Conservation (phyloP, 1,284 basidiomycete genomes). For the Abortiporus biennis region DNA sequence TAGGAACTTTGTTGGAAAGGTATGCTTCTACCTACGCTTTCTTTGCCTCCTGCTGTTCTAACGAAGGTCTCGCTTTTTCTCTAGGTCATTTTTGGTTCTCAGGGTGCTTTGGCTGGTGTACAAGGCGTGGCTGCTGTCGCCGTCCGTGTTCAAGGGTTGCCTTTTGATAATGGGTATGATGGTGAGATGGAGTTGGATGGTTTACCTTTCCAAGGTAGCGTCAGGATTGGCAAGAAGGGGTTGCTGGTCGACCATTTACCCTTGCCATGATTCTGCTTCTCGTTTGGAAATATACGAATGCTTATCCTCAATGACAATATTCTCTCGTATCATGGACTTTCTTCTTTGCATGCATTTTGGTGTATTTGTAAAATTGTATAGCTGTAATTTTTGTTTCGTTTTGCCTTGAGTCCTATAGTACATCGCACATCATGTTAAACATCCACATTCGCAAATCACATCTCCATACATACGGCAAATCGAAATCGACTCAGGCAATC, state of each 20-base stretch:
- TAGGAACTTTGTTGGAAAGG: conserved; percentile 69
- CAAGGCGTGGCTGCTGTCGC: conserved; percentile 58
- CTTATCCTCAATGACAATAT: background rate
- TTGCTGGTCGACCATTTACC: background rate
- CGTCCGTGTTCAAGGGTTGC: conserved; percentile 54
- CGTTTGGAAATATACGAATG: no score
- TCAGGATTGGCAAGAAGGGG: conserved; percentile 58
- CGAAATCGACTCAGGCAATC: no score
- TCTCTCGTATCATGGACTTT: background rate
- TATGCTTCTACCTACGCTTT: conserved; percentile 21
- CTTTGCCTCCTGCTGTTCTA: background rate
- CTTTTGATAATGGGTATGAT: conserved; percentile 30
- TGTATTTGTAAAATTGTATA: no score
- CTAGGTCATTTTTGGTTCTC: conserved; percentile 60
- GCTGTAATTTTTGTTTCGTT: no score
- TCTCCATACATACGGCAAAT: no score
- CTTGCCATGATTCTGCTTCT: no score
- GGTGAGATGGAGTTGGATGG: conserved; percentile 53
- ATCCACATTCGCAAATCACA: no score
- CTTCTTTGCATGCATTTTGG: no score
- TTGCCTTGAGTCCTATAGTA: no score
- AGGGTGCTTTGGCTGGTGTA: conserved; percentile 66
- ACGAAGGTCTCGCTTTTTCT: background rate
- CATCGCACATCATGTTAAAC: no score
- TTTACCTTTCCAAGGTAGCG: conserved; percentile 61